Conservation (phyloP, 2,329 filamentous ascomycete genomes). For the Clarireedia sp. region DNA sequence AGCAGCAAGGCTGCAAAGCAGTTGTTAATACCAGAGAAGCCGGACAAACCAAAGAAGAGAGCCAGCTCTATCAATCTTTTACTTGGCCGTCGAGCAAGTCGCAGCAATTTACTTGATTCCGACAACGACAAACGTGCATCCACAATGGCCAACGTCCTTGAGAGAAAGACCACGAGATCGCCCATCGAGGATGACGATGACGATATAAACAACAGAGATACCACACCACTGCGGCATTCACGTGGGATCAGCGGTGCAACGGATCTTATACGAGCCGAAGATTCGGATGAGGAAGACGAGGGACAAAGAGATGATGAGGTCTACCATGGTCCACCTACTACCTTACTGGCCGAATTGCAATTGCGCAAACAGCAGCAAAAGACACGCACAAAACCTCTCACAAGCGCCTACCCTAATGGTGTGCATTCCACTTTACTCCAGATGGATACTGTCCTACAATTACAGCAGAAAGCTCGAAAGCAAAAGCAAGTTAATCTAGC, state of each 20-base stretch:
- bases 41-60: conserved; percentile 34
- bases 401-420: conserved; percentile 58
- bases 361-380: conserved; percentile 85
- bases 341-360: conserved; percentile 84
- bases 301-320: conserved; percentile 36
- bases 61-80: conserved; percentile 42
- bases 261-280: conserved; percentile 11
- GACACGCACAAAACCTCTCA: conserved; percentile 63
- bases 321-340: conserved; percentile 72
- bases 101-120: conserved; percentile 17
- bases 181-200: conserved; percentile 23
- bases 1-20: conserved; percentile 41
- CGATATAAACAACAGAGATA: conserved; percentile 19
- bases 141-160: conserved; percentile 20
- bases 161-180: conserved; percentile 12
- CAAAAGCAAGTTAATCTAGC: conserved; percentile 75
- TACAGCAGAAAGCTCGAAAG: conserved; percentile 67
- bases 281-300: conserved; percentile 37
- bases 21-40: conserved; percentile 24
- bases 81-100: conserved; percentile 21
- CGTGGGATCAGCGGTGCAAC: conserved; percentile 11
- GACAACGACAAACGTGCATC: conserved; percentile 16
- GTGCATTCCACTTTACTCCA: conserved; percentile 86
- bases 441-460: conserved; percentile 81
- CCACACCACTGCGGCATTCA: conserved; percentile 15